phyloP scores from a whole-genome alignment of 441 rosid genomes.

The Euphorbia schlechtendalii region DNA sequence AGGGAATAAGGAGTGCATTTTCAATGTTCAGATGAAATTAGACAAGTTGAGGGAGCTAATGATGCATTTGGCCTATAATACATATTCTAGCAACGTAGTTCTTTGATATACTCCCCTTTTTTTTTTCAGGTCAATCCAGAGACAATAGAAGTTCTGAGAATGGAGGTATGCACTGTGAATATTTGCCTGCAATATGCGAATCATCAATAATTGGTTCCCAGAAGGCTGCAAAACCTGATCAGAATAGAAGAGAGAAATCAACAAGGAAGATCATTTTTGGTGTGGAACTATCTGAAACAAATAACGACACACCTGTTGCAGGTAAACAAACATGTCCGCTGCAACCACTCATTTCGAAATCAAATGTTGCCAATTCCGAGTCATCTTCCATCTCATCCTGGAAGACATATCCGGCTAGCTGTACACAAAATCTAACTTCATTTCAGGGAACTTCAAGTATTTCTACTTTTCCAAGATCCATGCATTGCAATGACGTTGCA shows the following conservation, averaged over 20 bases:
- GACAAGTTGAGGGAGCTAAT: no score
- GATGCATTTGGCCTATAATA: background rate
- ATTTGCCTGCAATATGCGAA: conserved; percentile 17
- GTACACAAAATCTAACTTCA: conserved; percentile 16
- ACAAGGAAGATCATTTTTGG: conserved; percentile 34
- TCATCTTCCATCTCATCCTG: conserved; percentile 22
- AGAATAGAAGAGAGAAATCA: conserved; percentile 14
- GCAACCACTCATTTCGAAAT: conserved; percentile 18
- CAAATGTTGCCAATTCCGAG: conserved; percentile 20
- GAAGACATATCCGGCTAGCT: conserved; percentile 17
- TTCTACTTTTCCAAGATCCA: conserved; percentile 12
- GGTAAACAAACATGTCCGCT: conserved; percentile 10
- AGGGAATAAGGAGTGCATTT: no score
- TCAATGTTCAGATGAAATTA: no score
- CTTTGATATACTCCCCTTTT: conserved; percentile 5
- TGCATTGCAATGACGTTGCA: conserved; percentile 18
- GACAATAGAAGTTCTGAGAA: conserved; percentile 14
- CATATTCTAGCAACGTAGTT: background rate
- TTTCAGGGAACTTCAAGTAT: conserved; percentile 18
- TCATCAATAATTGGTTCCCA: conserved; percentile 18
- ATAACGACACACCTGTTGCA: conserved; percentile 15
- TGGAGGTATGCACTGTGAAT: conserved; percentile 19
- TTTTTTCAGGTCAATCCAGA: conserved; percentile 25
- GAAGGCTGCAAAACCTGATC: conserved; percentile 19
- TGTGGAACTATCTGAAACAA: conserved; percentile 29